Evolutionary conservation across 192 early-diverging fungal species (phyloP).

Genomic region (Spizellomyces sp.): DNA sequence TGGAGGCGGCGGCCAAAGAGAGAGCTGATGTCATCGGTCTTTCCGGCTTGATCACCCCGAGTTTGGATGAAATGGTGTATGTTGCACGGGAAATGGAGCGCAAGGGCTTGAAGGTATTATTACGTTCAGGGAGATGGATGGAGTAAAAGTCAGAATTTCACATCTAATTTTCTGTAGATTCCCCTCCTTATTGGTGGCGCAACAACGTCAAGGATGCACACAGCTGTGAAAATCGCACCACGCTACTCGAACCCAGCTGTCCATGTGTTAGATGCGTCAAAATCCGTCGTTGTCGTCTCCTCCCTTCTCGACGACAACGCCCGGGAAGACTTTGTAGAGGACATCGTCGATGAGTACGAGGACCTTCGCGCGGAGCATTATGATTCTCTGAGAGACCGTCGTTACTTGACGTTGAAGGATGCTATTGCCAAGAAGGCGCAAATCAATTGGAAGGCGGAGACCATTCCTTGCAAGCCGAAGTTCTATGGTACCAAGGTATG

Average conservation of each 20-base stretch:
- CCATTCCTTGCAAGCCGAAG: constrained; percentile 75
- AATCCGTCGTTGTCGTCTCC: constrained; percentile 88
- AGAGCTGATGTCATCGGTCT: constrained; percentile 94
- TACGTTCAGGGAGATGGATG: not conserved
- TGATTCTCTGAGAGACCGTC: constrained; percentile 84
- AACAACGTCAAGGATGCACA: constrained; percentile 94
- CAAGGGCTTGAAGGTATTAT: constrained; percentile 65
- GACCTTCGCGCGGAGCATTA: constrained; percentile 92
- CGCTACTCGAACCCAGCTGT: constrained; percentile 80
- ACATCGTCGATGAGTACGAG: constrained; percentile 91
- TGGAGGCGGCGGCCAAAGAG: constrained; percentile 81
- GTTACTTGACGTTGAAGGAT: constrained; percentile 70
- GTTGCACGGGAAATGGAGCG: constrained; percentile 93
- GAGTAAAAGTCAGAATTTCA: not conserved
- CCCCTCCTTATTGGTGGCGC: constrained; percentile 94
- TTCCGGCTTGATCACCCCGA: constrained; percentile 92
- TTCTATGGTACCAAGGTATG: constrained; percentile 76
- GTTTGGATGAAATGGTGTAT: constrained; percentile 95
- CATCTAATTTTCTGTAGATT: constrained; percentile 43
- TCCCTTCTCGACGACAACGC: constrained; percentile 77
- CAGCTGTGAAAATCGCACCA: constrained; percentile 95
- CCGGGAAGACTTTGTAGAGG: constrained; percentile 85
- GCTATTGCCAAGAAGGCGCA: constrained; percentile 65
- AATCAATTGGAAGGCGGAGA: constrained; percentile 72
- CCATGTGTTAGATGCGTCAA: constrained; percentile 90